A percentile compares a stretch with the other conserved stretches of the same genome.
phyloP scores from a whole-genome alignment of 306 rosid species.

The Myrica gale region DNA sequence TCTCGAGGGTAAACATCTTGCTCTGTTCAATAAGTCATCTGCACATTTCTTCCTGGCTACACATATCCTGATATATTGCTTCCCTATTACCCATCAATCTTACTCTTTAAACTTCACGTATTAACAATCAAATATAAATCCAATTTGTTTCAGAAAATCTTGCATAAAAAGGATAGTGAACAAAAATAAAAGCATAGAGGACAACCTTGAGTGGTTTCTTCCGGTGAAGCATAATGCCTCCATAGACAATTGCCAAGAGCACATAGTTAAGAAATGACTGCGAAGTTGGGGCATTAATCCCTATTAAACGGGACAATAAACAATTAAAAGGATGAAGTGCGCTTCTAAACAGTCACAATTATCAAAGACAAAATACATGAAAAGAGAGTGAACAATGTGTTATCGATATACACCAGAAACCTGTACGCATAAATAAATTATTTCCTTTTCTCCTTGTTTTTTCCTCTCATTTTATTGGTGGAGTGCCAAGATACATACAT shows the following conservation, averaged over 20 bases:
- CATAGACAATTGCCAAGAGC: slow-evolving; percentile 70
- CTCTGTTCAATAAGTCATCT: neutral
- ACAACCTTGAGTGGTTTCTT: slow-evolving; percentile 75
- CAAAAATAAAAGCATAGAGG: slow-evolving; percentile 17
- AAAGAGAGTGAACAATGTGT: neutral
- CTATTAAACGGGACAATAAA: neutral
- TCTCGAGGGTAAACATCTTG: neutral
- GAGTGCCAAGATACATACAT: neutral
- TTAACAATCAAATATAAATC: neutral
- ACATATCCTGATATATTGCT: neutral
- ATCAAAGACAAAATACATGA: neutral
- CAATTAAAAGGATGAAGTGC: too few relatives aligned
- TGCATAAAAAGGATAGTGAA: slow-evolving; percentile 6
- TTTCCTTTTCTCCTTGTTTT: neutral
- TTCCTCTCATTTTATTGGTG: neutral
- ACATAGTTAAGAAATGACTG: slow-evolving; percentile 86
- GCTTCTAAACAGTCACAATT: neutral
- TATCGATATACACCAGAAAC: neutral
- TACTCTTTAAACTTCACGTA: neutral
- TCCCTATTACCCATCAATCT: neutral
- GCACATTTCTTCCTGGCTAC: neutral
- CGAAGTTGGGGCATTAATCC: slow-evolving; percentile 74
- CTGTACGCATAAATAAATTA: neutral
- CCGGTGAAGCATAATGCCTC: slow-evolving; percentile 50
- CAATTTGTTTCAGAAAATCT: neutral